Evolutionary conservation across 2,329 filamentous ascomycete genomes (phyloP).

Genomic region (Amauroascus niger): DNA sequence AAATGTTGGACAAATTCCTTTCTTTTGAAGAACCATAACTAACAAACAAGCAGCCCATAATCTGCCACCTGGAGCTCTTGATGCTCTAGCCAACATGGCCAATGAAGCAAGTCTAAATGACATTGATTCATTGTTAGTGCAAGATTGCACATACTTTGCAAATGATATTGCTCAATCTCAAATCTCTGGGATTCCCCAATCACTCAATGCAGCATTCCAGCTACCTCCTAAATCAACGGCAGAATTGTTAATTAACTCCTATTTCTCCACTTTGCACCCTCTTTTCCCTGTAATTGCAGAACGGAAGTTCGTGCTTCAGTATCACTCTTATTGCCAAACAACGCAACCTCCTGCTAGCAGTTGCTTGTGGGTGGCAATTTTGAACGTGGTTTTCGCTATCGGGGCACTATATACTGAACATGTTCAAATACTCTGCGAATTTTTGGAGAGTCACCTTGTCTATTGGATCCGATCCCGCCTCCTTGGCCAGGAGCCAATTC

Average conservation of each 20-base stretch:
- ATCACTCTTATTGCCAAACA: constrained; percentile 24
- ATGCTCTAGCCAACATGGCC: constrained; percentile 1
- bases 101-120: constrained; percentile 6
- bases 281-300: constrained; percentile 33
- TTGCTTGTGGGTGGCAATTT: constrained; percentile 29
- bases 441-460: constrained; percentile 26
- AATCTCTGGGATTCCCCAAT: constrained; percentile 17
- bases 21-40: background rate
- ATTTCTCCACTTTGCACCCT: constrained; percentile 31
- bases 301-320: constrained; percentile 26
- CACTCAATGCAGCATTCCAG: constrained; percentile 27
- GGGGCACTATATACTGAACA: constrained; percentile 30
- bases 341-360: constrained; percentile 12
- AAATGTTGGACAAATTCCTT: constrained; percentile 8
- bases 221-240: constrained; percentile 27
- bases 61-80: background rate
- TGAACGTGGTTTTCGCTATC: constrained; percentile 37
- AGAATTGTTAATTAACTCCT: constrained; percentile 28
- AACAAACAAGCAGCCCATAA: constrained; percentile 3
- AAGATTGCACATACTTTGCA: constrained; percentile 30
- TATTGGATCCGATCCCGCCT: constrained; percentile 31
- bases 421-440: constrained; percentile 21
- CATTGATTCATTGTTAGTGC: constrained; percentile 14
- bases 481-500: constrained; percentile 23
- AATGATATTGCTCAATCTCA: constrained; percentile 23